Base-by-base conservation (phyloP, 2,329 filamentous ascomycete genomes). In the Aspergillus versicolor region DNA sequence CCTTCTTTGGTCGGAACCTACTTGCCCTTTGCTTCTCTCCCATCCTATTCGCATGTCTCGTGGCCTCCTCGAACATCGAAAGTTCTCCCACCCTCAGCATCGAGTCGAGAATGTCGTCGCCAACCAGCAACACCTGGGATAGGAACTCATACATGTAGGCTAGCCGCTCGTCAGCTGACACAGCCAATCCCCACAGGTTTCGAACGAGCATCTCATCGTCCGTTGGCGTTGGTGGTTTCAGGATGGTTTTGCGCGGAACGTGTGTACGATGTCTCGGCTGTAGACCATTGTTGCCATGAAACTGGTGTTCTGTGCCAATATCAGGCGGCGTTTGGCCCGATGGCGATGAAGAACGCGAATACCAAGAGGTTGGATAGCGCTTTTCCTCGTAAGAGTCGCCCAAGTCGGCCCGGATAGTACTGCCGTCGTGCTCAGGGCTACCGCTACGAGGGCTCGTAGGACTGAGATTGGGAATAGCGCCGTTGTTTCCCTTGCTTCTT, bases 151-250 rank as follows among this genome's bases (percentile, higher is more conserved):
- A 57, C 30, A 30, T 57, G 46, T 60, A 50, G 4, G 54, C 32
- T 9, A 62, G 34, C 2, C 55, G 54, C 5, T 46, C 15, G 12
- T 61, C 56, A 5, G 56, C 30, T 12, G 48, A 30, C 13, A 38
- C 11, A 3, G 57, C 22, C 45, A 62, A 45, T 7, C 27, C n/a
- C 40, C 58, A 59, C 2, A 62, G 54, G n/a, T 63, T 64, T 2
- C 30, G 42, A 21, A 46, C 37, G 27, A 57, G 27, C 45, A 63
- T 63, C 21, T 60, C 59, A 7, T 60, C 42, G 32, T 64, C 63
- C 2, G 34, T 27, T 2, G 56, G 3, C 3, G 63, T 63, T 11
- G 61, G 59, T 3, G 56, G 56, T 34, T 61, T 64, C 12, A 61
- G 46, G 40, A 61, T 62, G 12, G 60, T 38, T 21, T 51, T 58